Conservation (phyloP, 1,139 yeast genomes). For the Dujonia santamariae region DNA sequence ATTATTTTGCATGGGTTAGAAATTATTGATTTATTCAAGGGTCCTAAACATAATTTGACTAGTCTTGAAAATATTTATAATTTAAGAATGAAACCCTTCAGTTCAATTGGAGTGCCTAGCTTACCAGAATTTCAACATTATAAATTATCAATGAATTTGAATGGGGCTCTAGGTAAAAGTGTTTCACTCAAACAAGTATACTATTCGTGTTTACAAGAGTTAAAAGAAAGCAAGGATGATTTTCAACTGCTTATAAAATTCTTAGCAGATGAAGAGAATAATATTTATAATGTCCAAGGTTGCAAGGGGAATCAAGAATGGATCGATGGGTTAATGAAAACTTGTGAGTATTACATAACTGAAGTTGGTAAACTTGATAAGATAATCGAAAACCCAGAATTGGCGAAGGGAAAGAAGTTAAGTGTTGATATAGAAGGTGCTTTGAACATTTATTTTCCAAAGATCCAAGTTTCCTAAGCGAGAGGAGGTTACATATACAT, state of each 20-base stretch:
- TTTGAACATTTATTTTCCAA: conserved; percentile 2
- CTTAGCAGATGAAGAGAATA: conserved; percentile 5
- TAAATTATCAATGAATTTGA: conserved; percentile 14
- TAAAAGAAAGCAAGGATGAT: conserved; percentile 14
- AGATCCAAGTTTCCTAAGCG: background rate
- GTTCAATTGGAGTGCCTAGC: conserved; percentile 78
- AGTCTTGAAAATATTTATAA: conserved; percentile 53
- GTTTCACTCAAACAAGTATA: conserved; percentile 8
- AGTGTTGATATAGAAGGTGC: conserved; percentile 1
- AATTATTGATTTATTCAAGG: conserved; percentile 25
- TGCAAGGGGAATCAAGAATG: conserved; percentile 1
- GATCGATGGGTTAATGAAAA: conserved; percentile 1
- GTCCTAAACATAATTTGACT: conserved; percentile 37
- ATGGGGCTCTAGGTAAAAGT: conserved; percentile 10
- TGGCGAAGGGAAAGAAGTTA: conserved; percentile 1
- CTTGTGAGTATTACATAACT: conserved; percentile 8
- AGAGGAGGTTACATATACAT: background rate
- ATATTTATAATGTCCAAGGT: conserved; percentile 11
- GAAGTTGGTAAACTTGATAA: conserved; percentile 9
- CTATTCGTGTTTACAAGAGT: conserved; percentile 13
- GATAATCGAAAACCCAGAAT: conserved; percentile 8
- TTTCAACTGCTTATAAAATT: conserved; percentile 6
- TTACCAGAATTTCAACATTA: conserved; percentile 48
- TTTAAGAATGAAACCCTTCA: conserved; percentile 78
- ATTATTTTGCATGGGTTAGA: conserved; percentile 22